Conservation (phyloP, 1,284 basidiomycete species). For the Exsudoporus floridanus region DNA sequence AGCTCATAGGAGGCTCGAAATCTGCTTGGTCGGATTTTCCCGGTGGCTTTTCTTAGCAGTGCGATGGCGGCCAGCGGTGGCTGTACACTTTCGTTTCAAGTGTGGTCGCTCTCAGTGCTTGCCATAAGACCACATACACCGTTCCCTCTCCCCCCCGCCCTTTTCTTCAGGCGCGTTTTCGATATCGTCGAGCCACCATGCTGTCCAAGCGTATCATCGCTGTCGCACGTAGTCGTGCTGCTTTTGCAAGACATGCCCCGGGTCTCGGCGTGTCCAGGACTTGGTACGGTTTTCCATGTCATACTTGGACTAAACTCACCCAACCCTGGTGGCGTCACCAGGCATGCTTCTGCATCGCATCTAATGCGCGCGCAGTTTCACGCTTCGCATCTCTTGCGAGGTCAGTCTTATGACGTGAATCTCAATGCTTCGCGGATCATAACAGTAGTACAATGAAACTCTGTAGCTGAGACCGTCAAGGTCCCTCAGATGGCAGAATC, state of each 20-base stretch:
- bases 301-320: neutral
- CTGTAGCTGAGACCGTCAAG: constrained; percentile 82
- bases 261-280: constrained; percentile 45
- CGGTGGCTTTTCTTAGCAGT: no score
- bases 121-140: neutral
- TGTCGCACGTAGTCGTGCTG: constrained; percentile 59
- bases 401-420: constrained; percentile 40
- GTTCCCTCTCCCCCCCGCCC: neutral
- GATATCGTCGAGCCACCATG: constrained; percentile 41
- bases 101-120: neutral
- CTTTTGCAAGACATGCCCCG: constrained; percentile 41
- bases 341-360: constrained; percentile 48
- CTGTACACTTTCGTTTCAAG: constrained; percentile 14
- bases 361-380: constrained; percentile 63
- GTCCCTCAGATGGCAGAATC: constrained; percentile 99
- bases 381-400: constrained; percentile 64
- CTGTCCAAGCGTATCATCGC: constrained; percentile 70
- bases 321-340: constrained; percentile 22
- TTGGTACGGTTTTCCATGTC: constrained; percentile 45
- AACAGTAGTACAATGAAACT: constrained; percentile 8
- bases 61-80: constrained; percentile 17
- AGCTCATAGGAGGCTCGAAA: no score
- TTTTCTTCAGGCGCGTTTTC: neutral
- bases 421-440: constrained; percentile 1
- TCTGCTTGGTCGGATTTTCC: constrained; percentile 7